A percentile compares a stretch with the other conserved stretches of the same genome.
These are phyloP conservation scores for Sugiyamaella castrensis DNA, from an alignment of 1,139 yeast genomes.

Conservation along the genomic window DNA sequence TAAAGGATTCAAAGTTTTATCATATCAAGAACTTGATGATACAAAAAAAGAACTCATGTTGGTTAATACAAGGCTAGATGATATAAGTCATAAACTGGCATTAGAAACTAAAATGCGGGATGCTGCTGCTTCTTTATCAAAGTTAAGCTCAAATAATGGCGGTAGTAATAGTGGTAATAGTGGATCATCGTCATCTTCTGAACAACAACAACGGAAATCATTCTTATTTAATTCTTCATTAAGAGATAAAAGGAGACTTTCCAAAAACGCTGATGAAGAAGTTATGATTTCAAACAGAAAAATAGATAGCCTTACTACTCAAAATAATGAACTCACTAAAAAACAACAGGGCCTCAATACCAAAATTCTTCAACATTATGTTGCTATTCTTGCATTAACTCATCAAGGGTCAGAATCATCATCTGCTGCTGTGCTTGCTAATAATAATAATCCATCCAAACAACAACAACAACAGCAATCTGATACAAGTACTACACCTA, in stretches of 20 bases:
- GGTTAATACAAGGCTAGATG: constrained; percentile 29
- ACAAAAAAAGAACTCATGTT: constrained; percentile 28
- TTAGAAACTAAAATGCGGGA: constrained; percentile 37
- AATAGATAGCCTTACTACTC: constrained; percentile 28
- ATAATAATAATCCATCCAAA: not conserved
- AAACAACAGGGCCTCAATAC: constrained; percentile 26
- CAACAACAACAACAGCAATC: not conserved
- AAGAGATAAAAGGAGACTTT: constrained; percentile 30
- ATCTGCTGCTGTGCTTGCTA: constrained; percentile 18
- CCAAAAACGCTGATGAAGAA: constrained; percentile 38
- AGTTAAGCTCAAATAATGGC: constrained; percentile 24
- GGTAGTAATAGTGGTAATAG: too few relatives aligned
- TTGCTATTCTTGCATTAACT: constrained; percentile 35
- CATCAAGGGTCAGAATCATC: constrained; percentile 29
- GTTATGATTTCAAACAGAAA: constrained; percentile 29
- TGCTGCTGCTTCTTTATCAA: constrained; percentile 36
- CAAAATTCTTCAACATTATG: constrained; percentile 33
- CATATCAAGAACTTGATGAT: constrained; percentile 36
- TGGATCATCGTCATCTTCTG: constrained; percentile 7
- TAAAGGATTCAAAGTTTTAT: constrained; percentile 30
- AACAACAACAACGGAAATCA: constrained; percentile 18
- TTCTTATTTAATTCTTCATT: constrained; percentile 19
- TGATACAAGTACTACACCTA: constrained; percentile 1
- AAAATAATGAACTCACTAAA: constrained; percentile 23
- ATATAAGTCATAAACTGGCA: constrained; percentile 31